Conservation (phyloP, 345 rosid genomes). For the Lepidium aucheri region DNA sequence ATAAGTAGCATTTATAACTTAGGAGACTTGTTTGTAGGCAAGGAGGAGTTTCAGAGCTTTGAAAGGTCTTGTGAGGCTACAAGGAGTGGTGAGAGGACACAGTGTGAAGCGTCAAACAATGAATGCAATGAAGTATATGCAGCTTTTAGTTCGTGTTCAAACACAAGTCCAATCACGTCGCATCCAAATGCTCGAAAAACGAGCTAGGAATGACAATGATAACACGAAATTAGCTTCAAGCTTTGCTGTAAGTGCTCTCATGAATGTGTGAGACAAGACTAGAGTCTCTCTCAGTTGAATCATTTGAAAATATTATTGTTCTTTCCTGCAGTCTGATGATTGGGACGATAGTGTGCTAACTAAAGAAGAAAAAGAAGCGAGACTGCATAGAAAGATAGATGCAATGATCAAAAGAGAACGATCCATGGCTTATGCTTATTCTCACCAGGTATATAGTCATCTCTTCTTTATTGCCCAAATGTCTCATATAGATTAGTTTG, state of each 20-base stretch:
- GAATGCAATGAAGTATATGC: conserved; percentile 94
- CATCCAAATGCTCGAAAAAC: conserved; percentile 79
- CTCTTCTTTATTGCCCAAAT: background rate
- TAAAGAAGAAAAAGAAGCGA: conserved; percentile 65
- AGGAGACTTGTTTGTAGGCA: conserved; percentile 40
- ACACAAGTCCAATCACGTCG: conserved; percentile 95
- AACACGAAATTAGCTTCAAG: conserved; percentile 40
- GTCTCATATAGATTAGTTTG: background rate
- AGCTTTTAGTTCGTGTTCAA: conserved; percentile 81
- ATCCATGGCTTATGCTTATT: conserved; percentile 85
- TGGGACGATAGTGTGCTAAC: conserved; percentile 88
- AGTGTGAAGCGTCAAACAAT: conserved; percentile 79
- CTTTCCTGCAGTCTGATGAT: conserved; percentile 46
- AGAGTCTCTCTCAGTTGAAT: background rate
- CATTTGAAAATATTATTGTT: background rate
- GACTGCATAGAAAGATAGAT: conserved; percentile 70
- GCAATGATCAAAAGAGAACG: conserved; percentile 82
- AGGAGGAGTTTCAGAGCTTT: conserved; percentile 86
- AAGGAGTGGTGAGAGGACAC: conserved; percentile 90
- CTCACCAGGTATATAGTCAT: conserved; percentile 58
- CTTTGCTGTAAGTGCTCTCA: conserved; percentile 18
- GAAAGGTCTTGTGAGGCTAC: conserved; percentile 94
- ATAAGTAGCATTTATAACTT: background rate
- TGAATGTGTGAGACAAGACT: background rate
- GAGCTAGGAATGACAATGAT: conserved; percentile 59